phyloP scores from a whole-genome alignment of 2,329 filamentous ascomycete genomes.

The Talaromyces sp. region DNA sequence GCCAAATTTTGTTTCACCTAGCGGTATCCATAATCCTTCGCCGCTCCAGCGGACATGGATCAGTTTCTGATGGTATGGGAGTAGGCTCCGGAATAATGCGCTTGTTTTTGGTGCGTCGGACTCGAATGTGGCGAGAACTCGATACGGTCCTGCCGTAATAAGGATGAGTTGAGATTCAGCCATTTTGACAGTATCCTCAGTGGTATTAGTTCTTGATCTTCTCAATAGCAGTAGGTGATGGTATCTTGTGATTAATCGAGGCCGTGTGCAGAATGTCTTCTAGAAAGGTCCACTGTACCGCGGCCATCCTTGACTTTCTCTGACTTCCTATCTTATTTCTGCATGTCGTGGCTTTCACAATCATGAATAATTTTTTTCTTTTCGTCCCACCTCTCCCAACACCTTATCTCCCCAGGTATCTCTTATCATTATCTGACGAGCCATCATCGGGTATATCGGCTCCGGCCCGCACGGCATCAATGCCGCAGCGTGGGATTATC shows the following conservation, averaged over 20 bases:
- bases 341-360: background rate
- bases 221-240: background rate
- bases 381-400: background rate
- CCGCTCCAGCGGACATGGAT: constrained; percentile 29
- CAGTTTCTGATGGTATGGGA: constrained; percentile 26
- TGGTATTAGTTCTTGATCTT: background rate
- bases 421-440: background rate
- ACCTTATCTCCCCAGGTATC: background rate
- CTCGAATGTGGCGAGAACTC: constrained; percentile 20
- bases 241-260: background rate
- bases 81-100: constrained; percentile 21
- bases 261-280: background rate
- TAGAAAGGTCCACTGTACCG: too few species aligned
- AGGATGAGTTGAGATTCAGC: constrained; percentile 11
- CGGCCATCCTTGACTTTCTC: background rate
- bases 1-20: constrained; percentile 24
- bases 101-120: constrained; percentile 23
- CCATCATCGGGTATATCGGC: constrained; percentile 16
- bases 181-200: background rate
- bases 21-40: constrained; percentile 26
- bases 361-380: background rate
- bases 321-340: background rate
- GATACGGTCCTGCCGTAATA: constrained; percentile 20
- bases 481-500: background rate
- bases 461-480: constrained; percentile 19